Percentiles rank a stretch among this genome's conserved stretches.
Conservation (phyloP, 108 stramenopile genomes). For the Conticribra weissflogii region DNA sequence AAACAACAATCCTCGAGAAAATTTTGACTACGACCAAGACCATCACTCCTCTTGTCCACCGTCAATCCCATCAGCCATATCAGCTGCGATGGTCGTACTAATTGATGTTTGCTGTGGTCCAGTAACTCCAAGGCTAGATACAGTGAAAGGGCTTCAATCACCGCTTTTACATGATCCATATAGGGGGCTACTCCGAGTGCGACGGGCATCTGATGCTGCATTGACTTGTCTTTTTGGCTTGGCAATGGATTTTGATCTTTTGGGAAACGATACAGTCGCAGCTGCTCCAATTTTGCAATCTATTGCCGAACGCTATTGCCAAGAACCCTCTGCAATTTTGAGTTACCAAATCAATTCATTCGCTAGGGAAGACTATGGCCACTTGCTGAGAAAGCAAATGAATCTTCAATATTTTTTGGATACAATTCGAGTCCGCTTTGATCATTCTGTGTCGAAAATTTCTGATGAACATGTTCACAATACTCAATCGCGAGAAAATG, state of each 20-base stretch:
- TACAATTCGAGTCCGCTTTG: constrained; percentile 58
- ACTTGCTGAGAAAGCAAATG: constrained; percentile 74
- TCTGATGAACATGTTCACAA: constrained; percentile 10
- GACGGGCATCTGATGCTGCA: constrained; percentile 78
- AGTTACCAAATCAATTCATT: constrained; percentile 1
- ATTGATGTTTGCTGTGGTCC: constrained; percentile 72
- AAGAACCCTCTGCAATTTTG: not conserved
- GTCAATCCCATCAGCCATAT: constrained; percentile 53
- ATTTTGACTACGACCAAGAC: constrained; percentile 47
- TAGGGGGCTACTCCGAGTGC: constrained; percentile 46
- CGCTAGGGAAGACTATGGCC: constrained; percentile 37
- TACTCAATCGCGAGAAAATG: constrained; percentile 10
- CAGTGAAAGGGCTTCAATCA: constrained; percentile 8
- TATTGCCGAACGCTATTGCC: constrained; percentile 55
- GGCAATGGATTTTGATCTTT: constrained; percentile 80
- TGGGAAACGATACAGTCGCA: constrained; percentile 64
- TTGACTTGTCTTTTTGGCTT: constrained; percentile 78
- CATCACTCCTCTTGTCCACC: constrained; percentile 51
- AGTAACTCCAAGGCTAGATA: constrained; percentile 13
- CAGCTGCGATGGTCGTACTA: constrained; percentile 52
- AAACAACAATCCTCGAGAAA: constrained; percentile 16
- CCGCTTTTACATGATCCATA: constrained; percentile 42
- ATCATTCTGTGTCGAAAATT: constrained; percentile 23
- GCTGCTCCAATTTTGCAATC: constrained; percentile 54
- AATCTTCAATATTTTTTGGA: constrained; percentile 87